Percentiles rank a stretch among this genome's conserved stretches.
Conservation (phyloP, 805 yeast species). For the Candida succiphila region DNA sequence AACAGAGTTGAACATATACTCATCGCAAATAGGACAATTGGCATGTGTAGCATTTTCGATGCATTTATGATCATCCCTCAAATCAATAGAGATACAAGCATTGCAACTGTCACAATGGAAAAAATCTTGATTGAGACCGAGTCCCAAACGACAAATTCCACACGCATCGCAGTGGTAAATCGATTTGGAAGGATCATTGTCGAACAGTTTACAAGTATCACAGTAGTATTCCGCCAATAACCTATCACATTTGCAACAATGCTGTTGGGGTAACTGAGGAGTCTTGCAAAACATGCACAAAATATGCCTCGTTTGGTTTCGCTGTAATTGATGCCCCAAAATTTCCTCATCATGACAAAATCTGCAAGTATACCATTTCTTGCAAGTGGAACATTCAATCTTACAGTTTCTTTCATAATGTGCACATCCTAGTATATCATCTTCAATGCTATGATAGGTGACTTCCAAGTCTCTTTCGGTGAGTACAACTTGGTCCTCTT, state of each 20-base stretch:
- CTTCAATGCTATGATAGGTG: conserved; percentile 33
- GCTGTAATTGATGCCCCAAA: conserved; percentile 42
- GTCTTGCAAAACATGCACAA: conserved; percentile 74
- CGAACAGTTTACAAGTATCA: conserved; percentile 68
- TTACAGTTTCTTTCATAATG: conserved; percentile 84
- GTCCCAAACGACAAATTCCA: conserved; percentile 86
- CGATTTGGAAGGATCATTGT: conserved; percentile 65
- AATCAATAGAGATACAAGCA: conserved; percentile 75
- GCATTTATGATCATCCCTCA: conserved; percentile 72
- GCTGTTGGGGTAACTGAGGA: conserved; percentile 64
- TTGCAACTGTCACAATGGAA: conserved; percentile 88
- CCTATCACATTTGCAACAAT: conserved; percentile 54
- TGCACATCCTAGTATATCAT: conserved; percentile 55
- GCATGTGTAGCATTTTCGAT: conserved; percentile 83
- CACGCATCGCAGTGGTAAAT: conserved; percentile 91
- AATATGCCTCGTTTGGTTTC: conserved; percentile 55
- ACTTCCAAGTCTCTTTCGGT: conserved; percentile 38
- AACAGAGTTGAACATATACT: conserved; percentile 77
- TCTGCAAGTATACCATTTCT: conserved; percentile 71
- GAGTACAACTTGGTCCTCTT: conserved; percentile 27
- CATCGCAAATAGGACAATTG: conserved; percentile 89
- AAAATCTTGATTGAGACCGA: conserved; percentile 80
- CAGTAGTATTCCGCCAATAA: conserved; percentile 74
- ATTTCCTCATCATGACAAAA: conserved; percentile 72
- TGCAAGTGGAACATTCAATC: conserved; percentile 68